A percentile compares a stretch with the other conserved stretches of the same genome.
These are phyloP conservation scores for Arthromyces matolae DNA, from an alignment of 768 basidiomycete genomes.

Conservation along the genomic window DNA sequence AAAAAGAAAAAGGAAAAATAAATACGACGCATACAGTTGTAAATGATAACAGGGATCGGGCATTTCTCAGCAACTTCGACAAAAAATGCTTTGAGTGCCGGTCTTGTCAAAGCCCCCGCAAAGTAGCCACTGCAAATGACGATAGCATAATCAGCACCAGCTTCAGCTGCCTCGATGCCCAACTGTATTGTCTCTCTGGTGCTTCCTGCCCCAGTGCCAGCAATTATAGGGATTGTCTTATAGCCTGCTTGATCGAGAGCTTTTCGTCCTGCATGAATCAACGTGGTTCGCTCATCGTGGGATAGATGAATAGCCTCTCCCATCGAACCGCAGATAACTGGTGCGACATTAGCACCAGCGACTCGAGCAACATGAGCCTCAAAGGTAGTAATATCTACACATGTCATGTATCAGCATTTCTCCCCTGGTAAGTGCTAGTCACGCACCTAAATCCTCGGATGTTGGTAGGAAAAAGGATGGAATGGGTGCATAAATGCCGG, in stretches of 20 bases:
- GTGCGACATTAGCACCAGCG: slow-evolving; percentile 65
- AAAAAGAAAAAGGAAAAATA: slow-evolving; percentile 5
- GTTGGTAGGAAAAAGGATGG: slow-evolving; percentile 77
- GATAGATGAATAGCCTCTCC: slow-evolving; percentile 79
- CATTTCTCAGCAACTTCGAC: slow-evolving; percentile 73
- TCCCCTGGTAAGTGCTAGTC: neutral
- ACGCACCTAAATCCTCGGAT: slow-evolving; percentile 80
- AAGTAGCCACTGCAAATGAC: slow-evolving; percentile 88
- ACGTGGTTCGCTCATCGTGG: slow-evolving; percentile 57
- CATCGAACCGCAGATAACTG: slow-evolving; percentile 78
- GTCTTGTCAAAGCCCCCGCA: slow-evolving; percentile 67
- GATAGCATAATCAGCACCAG: slow-evolving; percentile 85
- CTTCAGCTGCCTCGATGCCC: slow-evolving; percentile 70
- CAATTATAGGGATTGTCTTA: slow-evolving; percentile 60
- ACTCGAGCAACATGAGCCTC: slow-evolving; percentile 61
- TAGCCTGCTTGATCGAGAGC: slow-evolving; percentile 69
- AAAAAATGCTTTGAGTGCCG: slow-evolving; percentile 77
- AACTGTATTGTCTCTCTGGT: slow-evolving; percentile 80
- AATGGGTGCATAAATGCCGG: slow-evolving; percentile 84
- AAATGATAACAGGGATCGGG: slow-evolving; percentile 84
- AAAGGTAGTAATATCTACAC: slow-evolving; percentile 69
- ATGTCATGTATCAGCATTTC: slow-evolving; percentile 7
- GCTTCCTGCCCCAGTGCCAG: slow-evolving; percentile 80
- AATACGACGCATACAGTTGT: slow-evolving; percentile 72
- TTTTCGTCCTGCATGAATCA: slow-evolving; percentile 65